Evolutionary conservation across 805 yeast genomes (phyloP), one percentile per base, ranked within the genome.

Genomic region (Candida corydali): DNA sequence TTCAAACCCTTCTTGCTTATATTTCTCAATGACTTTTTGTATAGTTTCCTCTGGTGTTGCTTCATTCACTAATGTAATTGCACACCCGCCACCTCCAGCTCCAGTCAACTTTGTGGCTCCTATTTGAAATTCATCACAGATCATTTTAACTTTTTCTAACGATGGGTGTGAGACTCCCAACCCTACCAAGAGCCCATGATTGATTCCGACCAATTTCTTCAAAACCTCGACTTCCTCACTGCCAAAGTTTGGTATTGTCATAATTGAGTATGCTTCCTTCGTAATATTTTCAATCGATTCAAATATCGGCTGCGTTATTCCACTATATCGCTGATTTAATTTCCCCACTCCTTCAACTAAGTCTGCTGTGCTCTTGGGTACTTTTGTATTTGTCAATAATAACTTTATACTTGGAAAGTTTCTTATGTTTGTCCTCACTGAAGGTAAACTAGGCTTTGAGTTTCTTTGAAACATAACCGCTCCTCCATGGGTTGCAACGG

Each of bases 71-170:
- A 93, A 61, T 0, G 98, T 93, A 38, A 93, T 82, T 8, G 98
- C 95, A 67, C 98, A 93, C 2, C 98, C 98, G 34, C 98, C 98
- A 15, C 98, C 98, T 24, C 98, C 98, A 0, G 98, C 98, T 28
- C 98, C 98, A 0, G 98, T 93, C 37, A 93, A 72, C 57, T 93
- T 93, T 0, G 98, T 91, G 40, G 83, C 79, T 6, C 98, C 98
- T 12, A 93, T 58, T 3, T 65, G 55, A 39, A 76, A 50, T 34
- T 69, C 71, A 51, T 84, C 89, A 17, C 86, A 73, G n/a, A 77
- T 63, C 15, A 75, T 61, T 50, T 79, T 82, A 19, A 91, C 77
- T 34, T 70, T 66, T 55, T 93, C 98, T 40, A 93, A 67, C n/a
- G 82, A 71, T 7, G 97, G 95, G 57, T 93, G 98, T 17, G 94